These are phyloP conservation scores for Heliamphora pulchella DNA, from an alignment of 179 eudicot species.

Conservation along the genomic window DNA sequence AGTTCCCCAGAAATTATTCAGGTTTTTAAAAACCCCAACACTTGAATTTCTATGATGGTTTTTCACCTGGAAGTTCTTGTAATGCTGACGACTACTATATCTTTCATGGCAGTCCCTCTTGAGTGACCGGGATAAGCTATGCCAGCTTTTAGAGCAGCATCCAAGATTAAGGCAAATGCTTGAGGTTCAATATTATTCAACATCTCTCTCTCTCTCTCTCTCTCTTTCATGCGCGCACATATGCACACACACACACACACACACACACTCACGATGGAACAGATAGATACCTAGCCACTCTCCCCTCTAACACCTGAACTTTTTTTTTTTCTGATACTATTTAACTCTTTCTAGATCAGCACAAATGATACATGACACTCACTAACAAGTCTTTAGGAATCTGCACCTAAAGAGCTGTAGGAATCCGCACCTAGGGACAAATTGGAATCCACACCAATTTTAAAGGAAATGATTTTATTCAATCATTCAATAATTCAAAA, in stretches of 20 bases:
- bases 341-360: neutral
- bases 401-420: too few relatives aligned
- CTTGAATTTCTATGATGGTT: neutral
- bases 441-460: too few relatives aligned
- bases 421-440: too few relatives aligned
- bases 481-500: too few relatives aligned
- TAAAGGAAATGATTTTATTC: too few relatives aligned
- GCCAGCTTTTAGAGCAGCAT: constrained; percentile 87
- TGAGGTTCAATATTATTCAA: constrained; percentile 50
- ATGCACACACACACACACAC: neutral
- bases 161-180: constrained; percentile 97
- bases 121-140: constrained; percentile 85
- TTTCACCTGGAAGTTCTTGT: neutral
- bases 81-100: too few relatives aligned
- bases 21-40: constrained; percentile 30
- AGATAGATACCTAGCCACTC: neutral
- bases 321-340: neutral
- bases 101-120: constrained; percentile 54
- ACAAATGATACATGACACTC: too few relatives aligned
- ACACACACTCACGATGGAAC: neutral
- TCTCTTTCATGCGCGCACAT: too few relatives aligned
- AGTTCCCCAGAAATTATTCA: constrained; percentile 94
- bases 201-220: too few relatives aligned
- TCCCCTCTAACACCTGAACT: neutral
- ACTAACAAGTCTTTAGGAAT: neutral